Percentiles rank a stretch among this genome's conserved stretches.
phyloP scores from a whole-genome alignment of 176 grass and related monocot species.

The Urochloa ruziziensis region DNA sequence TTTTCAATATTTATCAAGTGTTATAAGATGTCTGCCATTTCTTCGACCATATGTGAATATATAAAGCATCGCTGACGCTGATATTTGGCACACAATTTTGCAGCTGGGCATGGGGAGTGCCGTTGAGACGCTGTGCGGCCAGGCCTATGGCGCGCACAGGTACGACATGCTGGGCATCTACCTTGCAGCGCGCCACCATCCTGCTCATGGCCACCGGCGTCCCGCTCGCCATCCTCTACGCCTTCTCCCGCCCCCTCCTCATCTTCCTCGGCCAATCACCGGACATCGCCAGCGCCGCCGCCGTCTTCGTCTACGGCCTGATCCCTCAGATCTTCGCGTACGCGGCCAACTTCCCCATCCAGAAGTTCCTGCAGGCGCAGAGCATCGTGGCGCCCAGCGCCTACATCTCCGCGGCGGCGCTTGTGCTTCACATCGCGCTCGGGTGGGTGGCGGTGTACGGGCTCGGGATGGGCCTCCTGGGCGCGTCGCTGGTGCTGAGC shows the following conservation, averaged over 20 bases:
- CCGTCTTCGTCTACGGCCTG: constrained; percentile 51
- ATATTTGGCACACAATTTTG: background rate
- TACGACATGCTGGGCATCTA: constrained; percentile 80
- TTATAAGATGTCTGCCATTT: too few species aligned
- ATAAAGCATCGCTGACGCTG: too few species aligned
- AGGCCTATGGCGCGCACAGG: constrained; percentile 64
- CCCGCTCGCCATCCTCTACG: background rate
- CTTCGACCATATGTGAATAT: too few species aligned
- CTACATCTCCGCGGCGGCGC: constrained; percentile 33
- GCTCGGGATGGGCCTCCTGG: background rate
- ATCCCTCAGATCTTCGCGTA: constrained; percentile 88
- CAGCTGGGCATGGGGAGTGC: constrained; percentile 89
- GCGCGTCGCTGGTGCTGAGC: constrained; percentile 33
- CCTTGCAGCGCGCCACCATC: constrained; percentile 59
- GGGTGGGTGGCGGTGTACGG: background rate
- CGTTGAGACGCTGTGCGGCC: constrained; percentile 83
- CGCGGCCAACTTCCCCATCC: constrained; percentile 66
- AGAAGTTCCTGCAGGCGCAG: constrained; percentile 78
- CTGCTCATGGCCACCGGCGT: constrained; percentile 14
- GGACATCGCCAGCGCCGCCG: constrained; percentile 48
- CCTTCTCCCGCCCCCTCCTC: constrained; percentile 33
- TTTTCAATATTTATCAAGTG: too few species aligned
- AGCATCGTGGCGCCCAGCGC: constrained; percentile 77
- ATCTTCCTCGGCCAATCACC: constrained; percentile 57
- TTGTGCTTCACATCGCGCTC: constrained; percentile 34